These are phyloP conservation scores for Crithidia brevicula DNA, from an alignment of 208 protist genomes.

Conservation along the genomic window DNA sequence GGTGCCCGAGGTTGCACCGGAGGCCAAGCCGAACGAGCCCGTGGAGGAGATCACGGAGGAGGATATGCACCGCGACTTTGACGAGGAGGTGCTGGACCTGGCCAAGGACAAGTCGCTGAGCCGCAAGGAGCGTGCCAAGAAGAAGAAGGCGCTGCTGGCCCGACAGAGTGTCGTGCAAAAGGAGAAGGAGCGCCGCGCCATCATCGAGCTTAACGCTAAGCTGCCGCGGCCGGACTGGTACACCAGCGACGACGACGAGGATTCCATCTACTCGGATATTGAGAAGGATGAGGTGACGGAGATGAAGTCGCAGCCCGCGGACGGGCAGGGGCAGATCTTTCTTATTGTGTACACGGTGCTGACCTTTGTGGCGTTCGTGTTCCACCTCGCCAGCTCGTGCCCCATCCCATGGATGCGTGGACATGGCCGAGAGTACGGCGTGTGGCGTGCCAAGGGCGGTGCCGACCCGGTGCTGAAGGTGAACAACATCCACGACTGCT, in stretches of 20 bases:
- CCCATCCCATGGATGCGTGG: constrained; percentile 50
- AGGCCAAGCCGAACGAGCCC: constrained; percentile 2
- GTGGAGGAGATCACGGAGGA: constrained; percentile 27
- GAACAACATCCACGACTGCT: constrained; percentile 45
- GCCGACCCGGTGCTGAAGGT: constrained; percentile 34
- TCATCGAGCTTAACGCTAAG: constrained; percentile 35
- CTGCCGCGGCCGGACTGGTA: constrained; percentile 64
- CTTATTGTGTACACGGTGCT: constrained; percentile 39
- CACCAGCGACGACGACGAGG: constrained; percentile 47
- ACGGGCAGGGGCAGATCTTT: constrained; percentile 20
- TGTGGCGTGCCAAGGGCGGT: constrained; percentile 50
- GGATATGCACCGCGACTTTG: constrained; percentile 33
- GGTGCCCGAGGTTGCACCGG: not conserved
- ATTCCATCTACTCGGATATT: constrained; percentile 13
- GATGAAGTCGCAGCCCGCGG: constrained; percentile 34
- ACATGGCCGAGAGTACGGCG: constrained; percentile 36
- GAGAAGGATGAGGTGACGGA: constrained; percentile 36
- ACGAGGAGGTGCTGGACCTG: constrained; percentile 27
- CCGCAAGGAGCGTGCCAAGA: constrained; percentile 23
- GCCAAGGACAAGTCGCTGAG: constrained; percentile 20
- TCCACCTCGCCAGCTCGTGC: constrained; percentile 46
- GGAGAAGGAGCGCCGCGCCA: constrained; percentile 35
- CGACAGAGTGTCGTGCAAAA: constrained; percentile 28
- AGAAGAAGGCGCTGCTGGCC: constrained; percentile 25
- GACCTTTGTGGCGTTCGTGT: constrained; percentile 35